Evolutionary conservation across 306 rosid genomes (phyloP), one percentile per base, ranked within the genome.

Genomic region (Inga leiocalycina): DNA sequence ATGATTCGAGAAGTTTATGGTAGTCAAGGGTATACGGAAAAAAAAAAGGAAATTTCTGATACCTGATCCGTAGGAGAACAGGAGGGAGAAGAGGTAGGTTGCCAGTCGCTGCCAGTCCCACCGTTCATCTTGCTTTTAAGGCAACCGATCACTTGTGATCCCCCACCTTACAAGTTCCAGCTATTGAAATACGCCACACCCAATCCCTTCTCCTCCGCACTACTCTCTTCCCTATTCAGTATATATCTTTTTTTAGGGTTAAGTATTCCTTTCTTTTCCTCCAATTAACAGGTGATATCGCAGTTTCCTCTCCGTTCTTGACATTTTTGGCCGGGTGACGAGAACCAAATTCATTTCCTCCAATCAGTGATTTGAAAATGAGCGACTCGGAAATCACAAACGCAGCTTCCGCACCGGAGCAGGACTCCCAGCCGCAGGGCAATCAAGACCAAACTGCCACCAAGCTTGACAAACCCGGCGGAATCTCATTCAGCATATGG

Each of bases 401-500:
- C 74, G 79, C 59, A 27, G 10, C 59, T 19, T 61, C 81, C 51
- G 30, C 52, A 2, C 34, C 88, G 68, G 89, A 89, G 22, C 85
- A 49, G 48, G 73, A 66, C 20, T 4, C 80, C 37, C 66, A 12
- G 37, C 37, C 44, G 43, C 54, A 27, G 69, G 69, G 14, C 8
- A 65, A 20, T 62, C 74, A 78, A 27, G 32, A 67, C 24, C 76
- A 67, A 49, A 16, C 85, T 1, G 8, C 82, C 74, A 12, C 45
- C 57, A 80, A 83, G 12, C 65, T 76, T 12, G 56, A 44, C 72
- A 85, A 82, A 49, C 79, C 87, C n/a, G 73, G 74, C 67, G 78
- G 74, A 66, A 24, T 82, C 83, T 35, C 88, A 51, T 94, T 94
- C 89, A 92, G 90, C 92, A 88, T 97, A 6, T 97, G 99, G 99